Evolutionary conservation across 177 flowering plant genomes (phyloP).

Genomic region (Vitis hybrid): DNA sequence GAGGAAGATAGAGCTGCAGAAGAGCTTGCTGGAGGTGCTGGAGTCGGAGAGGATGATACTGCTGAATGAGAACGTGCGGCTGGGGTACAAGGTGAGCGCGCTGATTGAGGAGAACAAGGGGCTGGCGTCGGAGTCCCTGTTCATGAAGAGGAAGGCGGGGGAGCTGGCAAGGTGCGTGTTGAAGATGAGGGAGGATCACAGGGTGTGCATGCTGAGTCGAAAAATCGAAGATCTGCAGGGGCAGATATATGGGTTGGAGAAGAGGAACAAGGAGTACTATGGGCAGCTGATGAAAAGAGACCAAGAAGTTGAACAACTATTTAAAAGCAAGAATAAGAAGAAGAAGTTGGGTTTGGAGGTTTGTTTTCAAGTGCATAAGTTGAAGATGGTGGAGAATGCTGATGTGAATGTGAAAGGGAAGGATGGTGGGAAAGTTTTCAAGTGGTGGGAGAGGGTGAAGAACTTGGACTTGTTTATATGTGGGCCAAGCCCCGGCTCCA

Average conservation of each 20-base stretch:
- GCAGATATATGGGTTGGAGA: constrained; percentile 64
- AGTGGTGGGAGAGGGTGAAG: constrained; percentile 51
- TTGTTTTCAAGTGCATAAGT: constrained; percentile 31
- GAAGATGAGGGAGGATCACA: constrained; percentile 64
- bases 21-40: constrained; percentile 48
- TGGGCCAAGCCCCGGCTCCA: constrained; percentile 18
- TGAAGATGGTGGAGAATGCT: constrained; percentile 10
- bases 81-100: constrained; percentile 35
- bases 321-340: constrained; percentile 7
- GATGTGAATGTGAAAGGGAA: constrained; percentile 1
- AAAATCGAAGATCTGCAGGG: constrained; percentile 68
- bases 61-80: constrained; percentile 39
- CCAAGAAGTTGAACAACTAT: constrained; percentile 8
- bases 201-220: constrained; percentile 45
- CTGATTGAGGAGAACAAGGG: constrained; percentile 40
- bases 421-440: constrained; percentile 6
- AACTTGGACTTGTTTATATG: constrained; percentile 46
- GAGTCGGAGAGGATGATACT: constrained; percentile 60
- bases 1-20: constrained; percentile 57
- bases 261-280: constrained; percentile 53
- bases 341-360: constrained; percentile 20
- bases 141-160: constrained; percentile 60
- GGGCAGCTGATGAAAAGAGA: constrained; percentile 35
- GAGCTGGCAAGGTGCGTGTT: constrained; percentile 68
- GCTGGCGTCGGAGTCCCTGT: constrained; percentile 41